phyloP scores from a whole-genome alignment of 1,284 basidiomycete species.

The Anthracocystis panici-leucophaei region DNA sequence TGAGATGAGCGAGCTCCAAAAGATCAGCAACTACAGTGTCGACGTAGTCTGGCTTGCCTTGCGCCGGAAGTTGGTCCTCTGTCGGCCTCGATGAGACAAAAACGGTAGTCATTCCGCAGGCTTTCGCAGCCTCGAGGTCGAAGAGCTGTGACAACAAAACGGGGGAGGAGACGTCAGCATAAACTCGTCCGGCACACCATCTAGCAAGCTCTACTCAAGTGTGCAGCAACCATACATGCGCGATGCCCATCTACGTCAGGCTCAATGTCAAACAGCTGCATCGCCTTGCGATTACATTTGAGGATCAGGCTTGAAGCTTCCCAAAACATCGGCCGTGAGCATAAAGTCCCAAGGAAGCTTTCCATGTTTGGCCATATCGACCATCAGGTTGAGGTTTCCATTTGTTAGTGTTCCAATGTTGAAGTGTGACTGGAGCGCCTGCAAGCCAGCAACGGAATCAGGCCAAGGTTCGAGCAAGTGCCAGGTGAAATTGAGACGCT shows the following conservation, averaged over 20 bases:
- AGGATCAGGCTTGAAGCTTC: slow-evolving; percentile 37
- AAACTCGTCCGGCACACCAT: no score
- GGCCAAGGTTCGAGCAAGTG: slow-evolving; percentile 39
- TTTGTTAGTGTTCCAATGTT: slow-evolving; percentile 38
- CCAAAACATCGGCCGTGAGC: slow-evolving; percentile 31
- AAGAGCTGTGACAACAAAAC: slow-evolving; percentile 16
- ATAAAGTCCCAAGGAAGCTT: slow-evolving; percentile 38
- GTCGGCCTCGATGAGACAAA: slow-evolving; percentile 35
- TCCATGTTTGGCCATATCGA: slow-evolving; percentile 36
- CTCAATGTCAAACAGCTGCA: slow-evolving; percentile 28
- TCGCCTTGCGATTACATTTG: slow-evolving; percentile 29
- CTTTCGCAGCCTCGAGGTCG: slow-evolving; percentile 40
- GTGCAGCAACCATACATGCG: slow-evolving; percentile 39
- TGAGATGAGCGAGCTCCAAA: slow-evolving; percentile 22
- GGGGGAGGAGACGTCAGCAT: no score
- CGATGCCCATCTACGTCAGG: slow-evolving; percentile 8
- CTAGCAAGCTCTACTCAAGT: slow-evolving; percentile 12
- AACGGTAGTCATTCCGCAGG: slow-evolving; percentile 39
- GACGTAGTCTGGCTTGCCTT: slow-evolving; percentile 37
- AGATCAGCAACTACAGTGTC: slow-evolving; percentile 34
- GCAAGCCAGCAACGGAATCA: slow-evolving; percentile 21
- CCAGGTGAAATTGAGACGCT: slow-evolving; percentile 37
- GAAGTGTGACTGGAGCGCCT: slow-evolving; percentile 8
- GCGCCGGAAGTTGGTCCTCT: slow-evolving; percentile 25
- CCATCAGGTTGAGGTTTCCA: slow-evolving; percentile 41